Evolutionary conservation across 2,329 filamentous ascomycete species (phyloP), one percentile per base, ranked within the genome.

Genomic region (Cucurbitaria berberidis): DNA sequence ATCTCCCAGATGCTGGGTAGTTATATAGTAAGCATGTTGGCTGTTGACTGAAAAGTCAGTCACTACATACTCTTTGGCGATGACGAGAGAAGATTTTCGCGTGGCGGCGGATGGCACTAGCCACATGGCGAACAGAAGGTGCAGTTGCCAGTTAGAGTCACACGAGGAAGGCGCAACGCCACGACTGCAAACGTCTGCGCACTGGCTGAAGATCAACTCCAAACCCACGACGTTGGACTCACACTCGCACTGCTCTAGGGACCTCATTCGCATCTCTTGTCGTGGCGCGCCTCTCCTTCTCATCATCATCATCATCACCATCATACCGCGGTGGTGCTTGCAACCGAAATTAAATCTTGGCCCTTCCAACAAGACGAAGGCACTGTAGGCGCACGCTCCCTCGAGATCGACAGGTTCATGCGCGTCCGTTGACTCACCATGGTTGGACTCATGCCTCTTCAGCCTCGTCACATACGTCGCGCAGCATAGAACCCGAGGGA

Each of bases 11-110:
- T 22, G 36, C 36, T n/a, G 36, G 24, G 13, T 13, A 44, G 18
- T 16, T 34, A 44, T 51, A 50, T 51, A 45, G n/a, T 26, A 13
- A 24, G 35, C 45, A 53, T 57, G 21, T 27, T 53, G 48, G 45
- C 32, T 48, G 51, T 51, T 50, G 48, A 44, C 48, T 43, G 48
- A 50, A 48, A 49, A 51, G 36, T 55, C 26, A 22, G 47, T 53
- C 47, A 62, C n/a, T n/a, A n/a, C n/a, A n/a, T n/a, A n/a, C 54
- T 54, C 51, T 53, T 53, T 44, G 9, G 50, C 41, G 50, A 66
- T 62, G 64, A 67, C 62, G 63, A 61, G 55, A 63, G 49, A 55
- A 45, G 41, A 34, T 54, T 51, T 10, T 35, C 19, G 40, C 24
- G 22, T 55, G 32, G 29, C 40, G 41, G 32, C 34, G 40, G 30